Percentiles rank a stretch among this genome's conserved stretches.
Conservation (phyloP, 495 filamentous ascomycete genomes). For the Talaromyces stipitatus region DNA sequence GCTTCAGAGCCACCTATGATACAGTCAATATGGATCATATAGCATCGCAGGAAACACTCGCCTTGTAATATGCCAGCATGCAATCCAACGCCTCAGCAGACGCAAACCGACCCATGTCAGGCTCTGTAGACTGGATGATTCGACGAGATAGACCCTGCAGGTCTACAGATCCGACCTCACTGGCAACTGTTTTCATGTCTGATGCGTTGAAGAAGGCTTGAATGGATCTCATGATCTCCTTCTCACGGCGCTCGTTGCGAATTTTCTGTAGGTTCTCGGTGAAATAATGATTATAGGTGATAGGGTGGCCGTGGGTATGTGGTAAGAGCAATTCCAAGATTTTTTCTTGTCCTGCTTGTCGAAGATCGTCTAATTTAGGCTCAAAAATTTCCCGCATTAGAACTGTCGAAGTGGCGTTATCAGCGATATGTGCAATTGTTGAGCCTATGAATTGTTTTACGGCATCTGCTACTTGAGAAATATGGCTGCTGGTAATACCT, state of each 20-base stretch:
- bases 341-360: constrained; percentile 16
- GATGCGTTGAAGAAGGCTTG: constrained; percentile 17
- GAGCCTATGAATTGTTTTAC: constrained; percentile 27
- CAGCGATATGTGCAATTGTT: constrained; percentile 22
- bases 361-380: constrained; percentile 22
- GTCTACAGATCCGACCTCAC: no score
- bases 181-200: no score
- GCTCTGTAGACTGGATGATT: constrained; percentile 9
- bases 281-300: constrained; percentile 53
- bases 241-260: constrained; percentile 17
- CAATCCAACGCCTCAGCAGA: constrained; percentile 19
- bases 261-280: constrained; percentile 39
- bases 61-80: constrained; percentile 27
- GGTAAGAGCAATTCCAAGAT: constrained; percentile 13
- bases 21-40: background rate
- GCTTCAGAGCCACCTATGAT: constrained; percentile 51
- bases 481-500: constrained; percentile 26
- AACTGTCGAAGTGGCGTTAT: constrained; percentile 26
- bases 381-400: constrained; percentile 32
- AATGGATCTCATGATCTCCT: constrained; percentile 12
- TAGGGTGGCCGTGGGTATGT: constrained; percentile 22
- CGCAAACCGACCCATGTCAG: constrained; percentile 19
- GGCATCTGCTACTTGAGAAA: constrained; percentile 24
- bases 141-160: constrained; percentile 10
- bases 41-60: constrained; percentile 9